Conservation (phyloP, 2,329 filamentous ascomycete species). For the Polytolypa hystricis region DNA sequence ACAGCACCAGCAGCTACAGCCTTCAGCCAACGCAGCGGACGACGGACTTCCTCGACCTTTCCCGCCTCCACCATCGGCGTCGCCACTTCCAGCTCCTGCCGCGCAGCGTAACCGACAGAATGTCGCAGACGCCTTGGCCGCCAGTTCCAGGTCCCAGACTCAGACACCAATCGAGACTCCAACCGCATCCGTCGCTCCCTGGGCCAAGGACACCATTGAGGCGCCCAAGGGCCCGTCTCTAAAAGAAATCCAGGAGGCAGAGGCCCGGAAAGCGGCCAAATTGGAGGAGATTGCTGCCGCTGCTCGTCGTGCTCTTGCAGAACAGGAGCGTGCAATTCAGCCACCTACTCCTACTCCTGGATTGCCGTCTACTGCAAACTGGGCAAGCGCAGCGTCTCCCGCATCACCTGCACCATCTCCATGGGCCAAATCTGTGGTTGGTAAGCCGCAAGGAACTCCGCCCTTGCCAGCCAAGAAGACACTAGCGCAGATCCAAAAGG, state of each 20-base stretch:
- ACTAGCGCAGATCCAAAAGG: slow-evolving; percentile 87
- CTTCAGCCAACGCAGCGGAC: slow-evolving; percentile 30
- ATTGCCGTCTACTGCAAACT: slow-evolving; percentile 77
- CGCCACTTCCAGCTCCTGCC: slow-evolving; percentile 76
- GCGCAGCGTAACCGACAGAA: slow-evolving; percentile 77
- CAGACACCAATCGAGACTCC: slow-evolving; percentile 60
- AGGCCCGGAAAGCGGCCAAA: slow-evolving; percentile 85
- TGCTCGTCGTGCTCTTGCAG: slow-evolving; percentile 60
- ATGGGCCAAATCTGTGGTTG: slow-evolving; percentile 40
- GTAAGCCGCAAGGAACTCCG: slow-evolving; percentile 29
- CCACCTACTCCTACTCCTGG: slow-evolving; percentile 60
- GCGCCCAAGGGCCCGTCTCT: slow-evolving; percentile 76
- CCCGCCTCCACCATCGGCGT: slow-evolving; percentile 62
- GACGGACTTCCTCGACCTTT: slow-evolving; percentile 56
- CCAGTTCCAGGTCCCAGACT: slow-evolving; percentile 59
- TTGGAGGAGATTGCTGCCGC: slow-evolving; percentile 71
- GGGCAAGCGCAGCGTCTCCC: slow-evolving; percentile 66
- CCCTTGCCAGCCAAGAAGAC: slow-evolving; percentile 62
- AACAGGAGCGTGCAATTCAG: slow-evolving; percentile 63
- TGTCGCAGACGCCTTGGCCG: slow-evolving; percentile 61
- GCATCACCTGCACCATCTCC: slow-evolving; percentile 36
- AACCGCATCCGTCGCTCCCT: slow-evolving; percentile 72
- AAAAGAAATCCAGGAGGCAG: slow-evolving; percentile 92
- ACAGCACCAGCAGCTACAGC: slow-evolving; percentile 26
- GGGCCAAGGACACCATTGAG: slow-evolving; percentile 74